These are phyloP conservation scores for Pestalotiopsis sp. DNA, from an alignment of 2,329 filamentous ascomycete species.

Conservation along the genomic window DNA sequence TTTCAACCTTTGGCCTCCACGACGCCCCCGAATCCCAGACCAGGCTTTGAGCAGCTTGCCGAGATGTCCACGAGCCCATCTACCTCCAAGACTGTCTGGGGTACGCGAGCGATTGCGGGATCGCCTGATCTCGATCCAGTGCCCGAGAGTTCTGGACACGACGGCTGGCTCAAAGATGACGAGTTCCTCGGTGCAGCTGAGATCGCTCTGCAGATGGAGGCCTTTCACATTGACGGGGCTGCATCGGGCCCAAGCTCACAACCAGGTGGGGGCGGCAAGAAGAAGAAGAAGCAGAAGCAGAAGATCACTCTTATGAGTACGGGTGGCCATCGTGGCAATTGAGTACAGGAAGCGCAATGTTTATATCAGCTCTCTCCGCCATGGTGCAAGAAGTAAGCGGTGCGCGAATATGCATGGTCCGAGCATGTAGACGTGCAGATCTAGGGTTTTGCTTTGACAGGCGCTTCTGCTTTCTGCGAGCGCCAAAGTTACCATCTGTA, in stretches of 20 bases:
- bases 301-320: slow-evolving; percentile 75
- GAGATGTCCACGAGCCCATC: slow-evolving; percentile 81
- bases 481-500: background rate
- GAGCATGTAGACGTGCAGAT: background rate
- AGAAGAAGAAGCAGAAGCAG: slow-evolving; percentile 71
- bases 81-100: slow-evolving; percentile 82
- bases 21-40: slow-evolving; percentile 56
- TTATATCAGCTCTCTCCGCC: background rate
- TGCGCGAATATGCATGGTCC: background rate
- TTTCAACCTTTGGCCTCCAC: slow-evolving; percentile 62
- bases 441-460: background rate
- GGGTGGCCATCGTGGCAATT: slow-evolving; percentile 43
- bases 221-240: slow-evolving; percentile 41
- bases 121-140: slow-evolving; percentile 54
- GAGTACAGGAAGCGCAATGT: slow-evolving; percentile 3
- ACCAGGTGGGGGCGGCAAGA: slow-evolving; percentile 33
- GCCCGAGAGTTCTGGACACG: slow-evolving; percentile 51
- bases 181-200: slow-evolving; percentile 67
- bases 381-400: background rate
- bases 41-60: slow-evolving; percentile 68
- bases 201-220: slow-evolving; percentile 58
- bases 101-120: slow-evolving; percentile 69
- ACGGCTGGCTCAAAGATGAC: slow-evolving; percentile 86
- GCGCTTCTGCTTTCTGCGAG: background rate
- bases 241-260: slow-evolving; percentile 19